Percentiles rank a stretch among this genome's conserved stretches.
phyloP scores from a whole-genome alignment of 1,284 basidiomycete genomes.

The Rhodotorula mucilaginosa region DNA sequence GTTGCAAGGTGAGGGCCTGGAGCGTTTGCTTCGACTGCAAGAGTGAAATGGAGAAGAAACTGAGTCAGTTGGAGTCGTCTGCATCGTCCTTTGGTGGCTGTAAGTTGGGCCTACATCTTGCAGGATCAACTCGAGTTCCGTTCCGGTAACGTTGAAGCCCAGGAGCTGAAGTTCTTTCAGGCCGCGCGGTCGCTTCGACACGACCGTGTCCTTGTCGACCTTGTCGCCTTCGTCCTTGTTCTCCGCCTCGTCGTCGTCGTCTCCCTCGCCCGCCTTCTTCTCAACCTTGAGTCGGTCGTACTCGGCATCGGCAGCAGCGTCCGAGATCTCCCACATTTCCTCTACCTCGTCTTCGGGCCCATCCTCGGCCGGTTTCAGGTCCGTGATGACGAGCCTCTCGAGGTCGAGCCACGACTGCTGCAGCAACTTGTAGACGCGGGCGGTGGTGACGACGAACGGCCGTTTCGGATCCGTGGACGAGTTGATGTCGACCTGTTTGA shows the following conservation, averaged over 20 bases:
- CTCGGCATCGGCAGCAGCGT: conserved; percentile 7
- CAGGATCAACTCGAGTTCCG: conserved; percentile 16
- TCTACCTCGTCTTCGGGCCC: conserved; percentile 14
- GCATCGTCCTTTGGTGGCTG: too few relatives aligned
- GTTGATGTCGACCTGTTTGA: conserved; percentile 31
- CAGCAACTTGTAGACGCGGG: conserved; percentile 22
- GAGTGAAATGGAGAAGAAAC: background rate
- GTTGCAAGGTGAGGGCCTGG: conserved; percentile 1
- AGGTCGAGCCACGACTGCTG: conserved; percentile 20
- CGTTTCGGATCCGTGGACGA: conserved; percentile 17
- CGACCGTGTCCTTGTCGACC: background rate
- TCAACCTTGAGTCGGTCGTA: background rate
- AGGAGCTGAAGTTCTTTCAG: conserved; percentile 17
- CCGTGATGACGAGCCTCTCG: conserved; percentile 14
- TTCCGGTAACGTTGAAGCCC: conserved; percentile 1
- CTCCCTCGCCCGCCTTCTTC: background rate
- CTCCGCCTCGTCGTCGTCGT: background rate
- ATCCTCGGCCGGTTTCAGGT: conserved; percentile 7
- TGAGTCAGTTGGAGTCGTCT: background rate
- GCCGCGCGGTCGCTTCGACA: conserved; percentile 7
- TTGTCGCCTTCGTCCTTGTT: background rate
- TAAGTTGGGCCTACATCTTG: conserved; percentile 5
- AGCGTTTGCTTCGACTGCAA: conserved; percentile 22
- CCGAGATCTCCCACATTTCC: conserved; percentile 18
- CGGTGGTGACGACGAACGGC: conserved; percentile 32